phyloP scores from a whole-genome alignment of 2,329 filamentous ascomycete genomes.

The Escovopsis sp. region DNA sequence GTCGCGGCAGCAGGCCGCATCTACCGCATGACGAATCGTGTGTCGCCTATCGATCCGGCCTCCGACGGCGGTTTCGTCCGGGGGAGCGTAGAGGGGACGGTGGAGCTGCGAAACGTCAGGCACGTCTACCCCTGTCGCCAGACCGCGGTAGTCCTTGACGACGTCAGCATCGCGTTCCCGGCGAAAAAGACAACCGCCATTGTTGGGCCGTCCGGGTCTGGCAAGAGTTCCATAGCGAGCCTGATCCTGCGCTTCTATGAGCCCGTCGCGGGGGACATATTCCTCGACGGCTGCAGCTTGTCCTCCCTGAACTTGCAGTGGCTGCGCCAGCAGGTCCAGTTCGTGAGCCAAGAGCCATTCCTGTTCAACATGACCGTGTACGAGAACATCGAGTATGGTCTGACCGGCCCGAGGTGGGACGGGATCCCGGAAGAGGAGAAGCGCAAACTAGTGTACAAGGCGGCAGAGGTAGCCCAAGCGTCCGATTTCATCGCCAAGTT shows the following conservation, averaged over 20 bases:
- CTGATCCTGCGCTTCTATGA: conserved; percentile 90
- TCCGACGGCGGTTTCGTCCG: conserved; percentile 54
- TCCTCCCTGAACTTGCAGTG: conserved; percentile 71
- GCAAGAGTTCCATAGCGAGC: conserved; percentile 88
- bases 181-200: conserved; percentile 89
- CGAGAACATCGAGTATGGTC: conserved; percentile 77
- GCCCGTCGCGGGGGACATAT: conserved; percentile 64
- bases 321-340: conserved; percentile 79
- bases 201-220: conserved; percentile 85
- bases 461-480: conserved; percentile 80
- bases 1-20: conserved; percentile 70
- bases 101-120: conserved; percentile 69
- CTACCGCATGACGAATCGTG: conserved; percentile 71
- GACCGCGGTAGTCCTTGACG: conserved; percentile 76
- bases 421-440: conserved; percentile 28
- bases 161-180: conserved; percentile 64
- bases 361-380: conserved; percentile 83
- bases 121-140: conserved; percentile 94
- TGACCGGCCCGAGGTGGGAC: conserved; percentile 67
- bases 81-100: conserved; percentile 58
- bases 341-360: conserved; percentile 86
- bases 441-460: conserved; percentile 49
- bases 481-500: conserved; percentile 76
- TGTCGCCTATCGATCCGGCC: conserved; percentile 46
- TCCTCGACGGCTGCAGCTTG: conserved; percentile 72